Evolutionary conservation across 192 early-diverging fungal species (phyloP), one percentile per base, ranked within the genome.

Genomic region (Oehlia diaphana): DNA sequence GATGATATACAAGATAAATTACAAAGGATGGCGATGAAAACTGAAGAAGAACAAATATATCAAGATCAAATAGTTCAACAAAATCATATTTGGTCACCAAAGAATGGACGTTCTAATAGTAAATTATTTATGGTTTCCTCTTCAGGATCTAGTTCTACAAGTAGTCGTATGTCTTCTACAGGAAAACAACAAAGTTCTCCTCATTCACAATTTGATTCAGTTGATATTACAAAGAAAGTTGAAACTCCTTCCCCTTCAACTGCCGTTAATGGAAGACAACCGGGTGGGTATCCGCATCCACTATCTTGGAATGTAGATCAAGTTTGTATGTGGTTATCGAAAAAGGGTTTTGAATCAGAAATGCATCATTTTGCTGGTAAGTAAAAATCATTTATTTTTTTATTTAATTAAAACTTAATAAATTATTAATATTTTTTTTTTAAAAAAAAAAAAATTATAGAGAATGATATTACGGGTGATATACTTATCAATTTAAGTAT

Each of bases 391-490:
- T 70, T n/a, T 8, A 26, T 37, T 70, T 2, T 21, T 42, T 42
- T 42, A 9, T 42, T 42, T 42, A 0, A 39, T 42, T 42, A 68
- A 14, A 21, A 4, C 19, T 58, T 58, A 58, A 10, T 14, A 58
- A 58, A 4, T 58, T 58, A 58, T 19, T 19, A 7, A 21, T 21
- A 21, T 58, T 58, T 7, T 58, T 7, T 58, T 58, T 58, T 50
- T 31, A 31, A 31, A 31, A 31, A 31, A 37, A 42, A 42, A 3
- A 53, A 50, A 53, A n/a, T 86, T 44, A 33, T 16, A 91, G 92
- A 92, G 4, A 89, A 92, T 72, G 90, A 90, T 62, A 91, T 94
- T 65, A 90, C 88, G 28, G 93, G 93, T 62, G 89, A 89, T 50
- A 83, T 87, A 14, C 84, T 94, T 12, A 35, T 94, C 1, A 88